phyloP scores from a whole-genome alignment of 2,329 filamentous ascomycete species.

The Chrysosporium queenslandicum region DNA sequence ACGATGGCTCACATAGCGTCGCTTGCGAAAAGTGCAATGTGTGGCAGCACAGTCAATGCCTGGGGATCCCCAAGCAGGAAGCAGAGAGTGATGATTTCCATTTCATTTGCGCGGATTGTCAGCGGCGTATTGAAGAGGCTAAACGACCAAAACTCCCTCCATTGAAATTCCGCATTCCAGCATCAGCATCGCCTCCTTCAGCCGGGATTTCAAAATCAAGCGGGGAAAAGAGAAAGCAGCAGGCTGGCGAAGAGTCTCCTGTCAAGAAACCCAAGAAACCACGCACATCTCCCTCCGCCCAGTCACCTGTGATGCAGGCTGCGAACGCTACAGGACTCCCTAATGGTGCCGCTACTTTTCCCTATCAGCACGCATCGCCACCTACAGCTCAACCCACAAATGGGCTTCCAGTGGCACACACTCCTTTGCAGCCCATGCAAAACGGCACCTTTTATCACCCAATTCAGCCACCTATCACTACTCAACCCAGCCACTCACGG shows the following conservation, averaged over 20 bases:
- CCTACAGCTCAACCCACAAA: neutral
- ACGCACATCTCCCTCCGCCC: constrained; percentile 3
- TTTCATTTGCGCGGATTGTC: constrained; percentile 73
- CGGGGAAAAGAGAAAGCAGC: constrained; percentile 12
- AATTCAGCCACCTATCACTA: neutral
- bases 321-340: neutral
- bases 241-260: constrained; percentile 20
- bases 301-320: neutral
- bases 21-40: constrained; percentile 89
- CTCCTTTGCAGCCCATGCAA: neutral
- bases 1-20: constrained; percentile 88
- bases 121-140: constrained; percentile 53
- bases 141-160: constrained; percentile 53
- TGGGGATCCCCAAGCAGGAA: constrained; percentile 65
- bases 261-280: constrained; percentile 20
- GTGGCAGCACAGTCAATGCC: constrained; percentile 94
- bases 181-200: constrained; percentile 38
- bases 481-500: neutral
- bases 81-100: constrained; percentile 80
- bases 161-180: constrained; percentile 48
- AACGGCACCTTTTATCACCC: neutral
- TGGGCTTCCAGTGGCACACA: neutral
- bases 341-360: neutral
- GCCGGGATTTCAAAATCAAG: neutral
- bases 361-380: neutral